Percentiles rank a stretch among this genome's conserved stretches.
These are phyloP conservation scores for Hygrophila difformis DNA, from an alignment of 257 asterid genomes.

Conservation along the genomic window DNA sequence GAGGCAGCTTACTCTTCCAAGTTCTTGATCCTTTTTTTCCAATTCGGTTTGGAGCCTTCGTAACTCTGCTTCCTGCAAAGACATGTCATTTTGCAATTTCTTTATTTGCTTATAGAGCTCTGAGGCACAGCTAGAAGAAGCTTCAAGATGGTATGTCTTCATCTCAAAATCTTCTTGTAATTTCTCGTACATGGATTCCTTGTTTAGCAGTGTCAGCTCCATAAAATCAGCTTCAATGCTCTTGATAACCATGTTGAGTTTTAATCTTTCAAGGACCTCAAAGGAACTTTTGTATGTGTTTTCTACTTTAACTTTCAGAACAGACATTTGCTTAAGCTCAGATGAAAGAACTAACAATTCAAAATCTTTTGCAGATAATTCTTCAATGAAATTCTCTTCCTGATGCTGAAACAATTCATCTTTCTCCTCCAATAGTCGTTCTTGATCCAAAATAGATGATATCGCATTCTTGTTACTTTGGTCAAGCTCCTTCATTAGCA, in stretches of 20 bases:
- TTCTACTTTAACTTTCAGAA: conserved; percentile 33
- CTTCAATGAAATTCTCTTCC: conserved; percentile 50
- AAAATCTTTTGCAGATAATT: conserved; percentile 49
- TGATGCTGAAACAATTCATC: conserved; percentile 35
- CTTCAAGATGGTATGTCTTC: conserved; percentile 54
- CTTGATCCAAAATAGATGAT: conserved; percentile 55
- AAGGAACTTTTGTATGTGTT: conserved; percentile 16
- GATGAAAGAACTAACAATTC: conserved; percentile 43
- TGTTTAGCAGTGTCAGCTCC: conserved; percentile 46
- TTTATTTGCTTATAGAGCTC: conserved; percentile 42
- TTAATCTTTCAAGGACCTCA: conserved; percentile 46
- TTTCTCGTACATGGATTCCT: conserved; percentile 37
- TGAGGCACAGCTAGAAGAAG: conserved; percentile 35
- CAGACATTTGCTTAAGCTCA: conserved; percentile 44
- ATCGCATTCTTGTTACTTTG: conserved; percentile 40
- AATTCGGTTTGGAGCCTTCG: conserved; percentile 34
- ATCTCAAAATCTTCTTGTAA: conserved; percentile 38
- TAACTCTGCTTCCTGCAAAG: conserved; percentile 35
- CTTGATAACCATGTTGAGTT: conserved; percentile 38
- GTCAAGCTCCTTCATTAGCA: conserved; percentile 66
- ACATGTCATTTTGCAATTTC: conserved; percentile 30
- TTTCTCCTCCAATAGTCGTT: conserved; percentile 48
- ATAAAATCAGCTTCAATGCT: conserved; percentile 45
- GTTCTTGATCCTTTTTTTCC: conserved; percentile 42
- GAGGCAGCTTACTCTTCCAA: conserved; percentile 32